Evolutionary conservation across 1,284 basidiomycete genomes (phyloP).

Genomic region (Moniliophthora roreri): DNA sequence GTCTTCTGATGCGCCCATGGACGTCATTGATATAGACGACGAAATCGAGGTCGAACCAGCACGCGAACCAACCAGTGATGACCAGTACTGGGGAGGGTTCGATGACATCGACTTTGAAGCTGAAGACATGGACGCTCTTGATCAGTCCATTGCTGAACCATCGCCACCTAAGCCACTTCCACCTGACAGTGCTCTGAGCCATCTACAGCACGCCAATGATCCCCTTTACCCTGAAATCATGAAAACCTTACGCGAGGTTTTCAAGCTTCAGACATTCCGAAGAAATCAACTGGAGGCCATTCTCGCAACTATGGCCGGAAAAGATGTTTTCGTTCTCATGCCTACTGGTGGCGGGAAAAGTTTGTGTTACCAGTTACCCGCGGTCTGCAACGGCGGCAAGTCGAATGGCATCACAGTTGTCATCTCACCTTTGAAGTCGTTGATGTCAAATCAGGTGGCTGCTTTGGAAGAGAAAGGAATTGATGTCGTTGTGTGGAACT

Average conservation of each 20-base stretch:
- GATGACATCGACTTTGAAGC: neutral
- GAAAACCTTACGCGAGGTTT: conserved; percentile 62
- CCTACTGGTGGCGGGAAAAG: conserved; percentile 97
- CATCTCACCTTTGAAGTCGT: conserved; percentile 84
- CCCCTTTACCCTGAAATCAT: conserved; percentile 61
- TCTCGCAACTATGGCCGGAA: conserved; percentile 74
- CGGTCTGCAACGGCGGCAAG: conserved; percentile 72
- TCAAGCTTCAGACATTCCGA: conserved; percentile 74
- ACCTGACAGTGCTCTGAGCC: conserved; percentile 8
- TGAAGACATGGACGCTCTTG: neutral
- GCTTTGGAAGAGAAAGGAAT: conserved; percentile 68
- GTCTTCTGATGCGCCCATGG: conserved; percentile 27
- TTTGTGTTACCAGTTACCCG: conserved; percentile 86
- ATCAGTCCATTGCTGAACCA: neutral
- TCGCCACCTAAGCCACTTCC: conserved; percentile 6
- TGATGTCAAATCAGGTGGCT: conserved; percentile 90
- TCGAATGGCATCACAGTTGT: conserved; percentile 89
- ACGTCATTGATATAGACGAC: conserved; percentile 13
- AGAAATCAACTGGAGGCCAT: conserved; percentile 89
- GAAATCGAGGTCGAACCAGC: conserved; percentile 10
- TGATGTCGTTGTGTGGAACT: conserved; percentile 72
- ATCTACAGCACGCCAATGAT: conserved; percentile 27
- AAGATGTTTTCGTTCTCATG: conserved; percentile 94
- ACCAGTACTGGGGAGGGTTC: neutral
- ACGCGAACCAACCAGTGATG: conserved; percentile 2